phyloP scores from a whole-genome alignment of 108 stramenopile species.

The Stephanodiscus minutulus region DNA sequence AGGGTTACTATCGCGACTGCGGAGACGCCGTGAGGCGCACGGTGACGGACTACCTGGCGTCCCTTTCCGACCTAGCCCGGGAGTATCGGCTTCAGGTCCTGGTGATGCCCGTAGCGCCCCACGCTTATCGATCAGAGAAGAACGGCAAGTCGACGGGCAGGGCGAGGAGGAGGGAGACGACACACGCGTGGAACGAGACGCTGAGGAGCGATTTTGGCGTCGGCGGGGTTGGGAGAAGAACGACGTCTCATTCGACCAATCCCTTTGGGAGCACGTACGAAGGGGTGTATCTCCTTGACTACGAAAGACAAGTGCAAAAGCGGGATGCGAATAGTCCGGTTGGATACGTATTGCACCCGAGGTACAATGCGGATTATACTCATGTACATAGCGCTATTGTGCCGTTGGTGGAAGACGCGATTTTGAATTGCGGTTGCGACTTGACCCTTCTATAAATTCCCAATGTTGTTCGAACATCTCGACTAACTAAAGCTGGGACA shows the following conservation, averaged over 20 bases:
- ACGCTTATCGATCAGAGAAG: slow-evolving; percentile 47
- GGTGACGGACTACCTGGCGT: slow-evolving; percentile 32
- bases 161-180: slow-evolving; percentile 44
- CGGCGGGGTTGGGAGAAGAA: neutral
- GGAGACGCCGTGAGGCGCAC: slow-evolving; percentile 49
- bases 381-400: slow-evolving; percentile 65
- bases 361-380: slow-evolving; percentile 62
- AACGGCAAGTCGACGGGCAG: slow-evolving; percentile 57
- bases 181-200: slow-evolving; percentile 53
- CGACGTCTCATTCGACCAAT: neutral
- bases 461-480: too few relatives aligned
- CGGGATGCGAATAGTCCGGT: slow-evolving; percentile 34
- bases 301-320: slow-evolving; percentile 34
- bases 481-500: too few relatives aligned
- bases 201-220: slow-evolving; percentile 33
- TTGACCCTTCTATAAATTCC: slow-evolving; percentile 12
- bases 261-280: neutral
- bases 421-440: slow-evolving; percentile 40
- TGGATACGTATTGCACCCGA: slow-evolving; percentile 51
- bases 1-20: slow-evolving; percentile 45
- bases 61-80: slow-evolving; percentile 25
- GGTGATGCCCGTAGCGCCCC: slow-evolving; percentile 62
- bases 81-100: slow-evolving; percentile 43
- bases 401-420: slow-evolving; percentile 36
- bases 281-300: slow-evolving; percentile 48